A percentile compares a stretch with the other conserved stretches of the same genome.
phyloP scores from a whole-genome alignment of 2,329 filamentous ascomycete genomes.

The Colletotrichum sp. region DNA sequence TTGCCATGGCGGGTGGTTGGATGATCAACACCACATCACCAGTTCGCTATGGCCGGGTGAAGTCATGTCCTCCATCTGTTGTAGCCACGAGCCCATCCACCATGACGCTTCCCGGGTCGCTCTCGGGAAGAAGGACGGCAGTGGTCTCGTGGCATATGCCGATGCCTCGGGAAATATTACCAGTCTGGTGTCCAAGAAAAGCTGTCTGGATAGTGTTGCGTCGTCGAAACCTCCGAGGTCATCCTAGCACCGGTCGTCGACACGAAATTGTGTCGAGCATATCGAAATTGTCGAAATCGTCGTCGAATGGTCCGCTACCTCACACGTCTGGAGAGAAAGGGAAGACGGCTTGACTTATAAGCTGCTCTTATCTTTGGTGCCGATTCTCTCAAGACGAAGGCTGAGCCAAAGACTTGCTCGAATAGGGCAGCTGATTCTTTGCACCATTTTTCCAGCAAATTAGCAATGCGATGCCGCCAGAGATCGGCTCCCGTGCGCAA shows the following conservation, averaged over 20 bases:
- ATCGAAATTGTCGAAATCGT: background rate
- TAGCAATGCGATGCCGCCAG: conserved; percentile 19
- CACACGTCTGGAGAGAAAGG: background rate
- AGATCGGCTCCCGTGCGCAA: conserved; percentile 19
- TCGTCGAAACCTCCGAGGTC: background rate
- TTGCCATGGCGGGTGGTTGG: background rate
- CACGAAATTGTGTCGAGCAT: background rate
- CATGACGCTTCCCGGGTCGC: background rate
- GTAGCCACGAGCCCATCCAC: background rate
- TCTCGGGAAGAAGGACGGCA: background rate
- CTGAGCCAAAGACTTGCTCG: conserved; percentile 6
- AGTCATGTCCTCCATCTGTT: conserved; percentile 6
- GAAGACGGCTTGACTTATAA: conserved; percentile 6
- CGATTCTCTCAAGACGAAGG: background rate
- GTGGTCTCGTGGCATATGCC: background rate
- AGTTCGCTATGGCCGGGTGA: background rate
- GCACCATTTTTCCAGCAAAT: conserved; percentile 17
- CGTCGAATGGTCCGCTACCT: background rate
- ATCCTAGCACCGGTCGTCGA: background rate
- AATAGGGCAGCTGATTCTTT: conserved; percentile 22
- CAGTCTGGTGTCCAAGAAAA: background rate
- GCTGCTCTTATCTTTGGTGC: conserved; percentile 16
- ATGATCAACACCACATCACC: conserved; percentile 12
- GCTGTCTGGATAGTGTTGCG: background rate
- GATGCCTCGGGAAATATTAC: background rate